Evolutionary conservation across 768 basidiomycete species (phyloP), one percentile per base, ranked within the genome.

Genomic region (Hebeloma cylindrosporum): DNA sequence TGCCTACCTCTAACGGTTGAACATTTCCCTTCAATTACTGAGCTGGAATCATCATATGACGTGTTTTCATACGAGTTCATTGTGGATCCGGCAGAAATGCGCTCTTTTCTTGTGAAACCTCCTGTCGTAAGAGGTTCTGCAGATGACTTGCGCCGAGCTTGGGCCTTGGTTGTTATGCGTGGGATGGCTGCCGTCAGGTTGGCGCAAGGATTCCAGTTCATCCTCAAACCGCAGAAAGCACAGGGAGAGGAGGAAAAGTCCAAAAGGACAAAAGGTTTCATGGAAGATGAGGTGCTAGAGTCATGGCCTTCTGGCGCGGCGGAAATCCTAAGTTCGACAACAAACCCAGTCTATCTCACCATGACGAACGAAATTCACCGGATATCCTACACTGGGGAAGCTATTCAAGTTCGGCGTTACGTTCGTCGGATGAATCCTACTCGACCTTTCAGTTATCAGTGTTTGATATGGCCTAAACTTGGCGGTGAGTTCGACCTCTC

Each of bases 351-450:
- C 5, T 98, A 88, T 68, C 74, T 98, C 42, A 91, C 91, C 54
- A 93, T 94, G 80, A 86, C 85, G 60, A 95, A 97, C 60, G 91
- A 95, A 65, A 92, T 98, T 31, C 95, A 98, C 64, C 76, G 87
- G 18, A 83, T 99, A 49, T 84, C 86, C 30, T 98, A 93, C 57
- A 89, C 85, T 33, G 88, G 89, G n/a, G 88, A 93, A 56, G 78
- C 82, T 11, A 89, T 98, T 48, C 86, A 92, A 57, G 92, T 97
- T 13, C 78, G 85, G 54, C 75, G 91, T 29, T 93, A 92, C 60
- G 85, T 91, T 20, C 78, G 93, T 18, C 76, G 85, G 51, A 75
- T 85, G 74, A 76, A 79, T 40, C 72, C 68, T 46, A 79, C 75
- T 41, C 74, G 75, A 14, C 75, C 84, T 2, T 80, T 88, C 50